These are phyloP conservation scores for Fusarium bactridioides DNA, from an alignment of 2,329 filamentous ascomycete genomes.

Conservation along the genomic window DNA sequence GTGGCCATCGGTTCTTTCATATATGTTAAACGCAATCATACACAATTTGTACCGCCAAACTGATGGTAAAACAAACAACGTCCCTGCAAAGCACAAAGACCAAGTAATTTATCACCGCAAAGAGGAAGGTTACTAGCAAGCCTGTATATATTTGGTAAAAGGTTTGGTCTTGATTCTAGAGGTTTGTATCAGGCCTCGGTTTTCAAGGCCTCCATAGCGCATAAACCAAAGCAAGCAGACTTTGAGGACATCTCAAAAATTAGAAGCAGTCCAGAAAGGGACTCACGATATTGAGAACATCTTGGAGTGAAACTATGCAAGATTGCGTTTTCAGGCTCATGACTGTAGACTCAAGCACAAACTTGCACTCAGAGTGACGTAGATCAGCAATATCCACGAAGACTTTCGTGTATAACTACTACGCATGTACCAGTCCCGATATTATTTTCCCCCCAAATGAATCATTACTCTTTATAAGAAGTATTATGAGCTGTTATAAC, in stretches of 20 bases:
- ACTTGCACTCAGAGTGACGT: background rate
- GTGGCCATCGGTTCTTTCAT: background rate
- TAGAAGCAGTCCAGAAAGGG: background rate
- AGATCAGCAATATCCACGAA: background rate
- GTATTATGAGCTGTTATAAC: background rate
- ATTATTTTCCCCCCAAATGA: background rate
- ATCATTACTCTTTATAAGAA: background rate
- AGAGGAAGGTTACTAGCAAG: too few species aligned
- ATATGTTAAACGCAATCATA: background rate
- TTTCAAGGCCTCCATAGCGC: background rate
- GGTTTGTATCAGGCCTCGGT: background rate
- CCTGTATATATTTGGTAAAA: background rate
- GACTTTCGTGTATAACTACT: background rate
- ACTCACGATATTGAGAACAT: background rate
- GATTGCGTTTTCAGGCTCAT: background rate
- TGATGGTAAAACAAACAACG: background rate
- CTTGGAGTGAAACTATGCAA: background rate
- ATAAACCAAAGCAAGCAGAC: background rate
- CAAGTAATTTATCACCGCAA: background rate
- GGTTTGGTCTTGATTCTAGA: background rate
- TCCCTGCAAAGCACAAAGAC: background rate
- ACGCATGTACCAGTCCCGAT: background rate
- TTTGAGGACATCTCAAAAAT: background rate
- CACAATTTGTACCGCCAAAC: background rate
- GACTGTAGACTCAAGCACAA: background rate